These are phyloP conservation scores for Ophioceras dolichostomum DNA, from an alignment of 2,329 filamentous ascomycete genomes.

Conservation along the genomic window DNA sequence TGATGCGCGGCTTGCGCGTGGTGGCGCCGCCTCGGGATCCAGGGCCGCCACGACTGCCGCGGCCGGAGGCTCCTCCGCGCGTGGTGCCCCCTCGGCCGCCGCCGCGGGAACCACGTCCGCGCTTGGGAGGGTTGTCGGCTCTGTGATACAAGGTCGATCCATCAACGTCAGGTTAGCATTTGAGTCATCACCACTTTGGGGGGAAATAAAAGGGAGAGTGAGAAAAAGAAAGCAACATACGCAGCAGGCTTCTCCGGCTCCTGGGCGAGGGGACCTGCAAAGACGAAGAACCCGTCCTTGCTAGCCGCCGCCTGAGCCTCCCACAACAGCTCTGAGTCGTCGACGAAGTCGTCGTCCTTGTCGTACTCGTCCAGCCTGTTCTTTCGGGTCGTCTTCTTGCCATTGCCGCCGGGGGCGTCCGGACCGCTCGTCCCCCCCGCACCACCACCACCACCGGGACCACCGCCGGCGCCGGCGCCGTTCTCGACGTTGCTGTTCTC, in stretches of 20 bases:
- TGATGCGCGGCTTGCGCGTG: slow-evolving; percentile 71
- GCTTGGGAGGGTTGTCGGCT: slow-evolving; percentile 61
- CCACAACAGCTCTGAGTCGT: slow-evolving; percentile 92
- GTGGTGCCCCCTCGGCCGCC: slow-evolving; percentile 36
- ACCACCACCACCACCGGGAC: not conserved
- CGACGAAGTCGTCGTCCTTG: slow-evolving; percentile 72
- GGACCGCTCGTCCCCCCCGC: slow-evolving; percentile 41
- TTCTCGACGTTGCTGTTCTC: slow-evolving; percentile 86
- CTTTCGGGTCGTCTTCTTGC: slow-evolving; percentile 62
- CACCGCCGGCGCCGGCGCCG: slow-evolving; percentile 40
- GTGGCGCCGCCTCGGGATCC: slow-evolving; percentile 66
- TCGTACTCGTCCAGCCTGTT: slow-evolving; percentile 76
- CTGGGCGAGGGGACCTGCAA: slow-evolving; percentile 80
- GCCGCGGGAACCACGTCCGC: slow-evolving; percentile 34
- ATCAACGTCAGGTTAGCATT: not conserved
- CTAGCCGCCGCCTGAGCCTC: slow-evolving; percentile 90
- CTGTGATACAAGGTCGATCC: slow-evolving; percentile 26
- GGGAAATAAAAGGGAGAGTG: slow-evolving; percentile 23
- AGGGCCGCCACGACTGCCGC: slow-evolving; percentile 40
- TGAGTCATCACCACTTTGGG: too few relatives aligned
- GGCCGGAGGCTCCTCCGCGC: slow-evolving; percentile 51
- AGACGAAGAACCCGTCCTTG: slow-evolving; percentile 96
- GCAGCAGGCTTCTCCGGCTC: slow-evolving; percentile 65
- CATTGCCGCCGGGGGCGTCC: slow-evolving; percentile 47
- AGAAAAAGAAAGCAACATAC: slow-evolving; percentile 26